Evolutionary conservation across 768 basidiomycete genomes (phyloP).

Genomic region (Amanita pallidorosea): DNA sequence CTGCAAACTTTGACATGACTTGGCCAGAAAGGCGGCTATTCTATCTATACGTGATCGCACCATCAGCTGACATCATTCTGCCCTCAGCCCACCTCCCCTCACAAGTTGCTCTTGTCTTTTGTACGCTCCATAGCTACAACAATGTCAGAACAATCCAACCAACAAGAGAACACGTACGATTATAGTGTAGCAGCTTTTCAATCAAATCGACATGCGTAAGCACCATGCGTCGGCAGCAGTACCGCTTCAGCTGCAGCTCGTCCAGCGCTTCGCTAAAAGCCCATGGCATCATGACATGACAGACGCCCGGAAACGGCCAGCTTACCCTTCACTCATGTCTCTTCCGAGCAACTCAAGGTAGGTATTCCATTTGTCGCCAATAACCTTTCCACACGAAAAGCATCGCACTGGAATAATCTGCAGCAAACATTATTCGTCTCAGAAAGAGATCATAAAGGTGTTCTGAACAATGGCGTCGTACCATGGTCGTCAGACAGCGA

Average conservation of each 20-base stretch:
- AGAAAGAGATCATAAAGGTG: not conserved
- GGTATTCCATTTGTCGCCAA: slow-evolving; percentile 90
- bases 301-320: not conserved
- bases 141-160: not conserved
- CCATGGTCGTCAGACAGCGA: slow-evolving; percentile 1
- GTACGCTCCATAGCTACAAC: slow-evolving; percentile 36
- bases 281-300: not conserved
- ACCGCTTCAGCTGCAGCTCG: slow-evolving; percentile 80
- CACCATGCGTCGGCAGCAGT: slow-evolving; percentile 96
- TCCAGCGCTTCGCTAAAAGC: slow-evolving; percentile 16
- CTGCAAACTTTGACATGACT: slow-evolving; percentile 17
- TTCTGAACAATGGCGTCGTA: not conserved
- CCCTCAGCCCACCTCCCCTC: not conserved
- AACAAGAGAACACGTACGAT: slow-evolving; percentile 51
- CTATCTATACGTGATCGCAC: not conserved
- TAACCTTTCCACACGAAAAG: slow-evolving; percentile 95
- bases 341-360: slow-evolving; percentile 70
- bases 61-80: slow-evolving; percentile 5
- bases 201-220: slow-evolving; percentile 96
- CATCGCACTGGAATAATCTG: slow-evolving; percentile 96
- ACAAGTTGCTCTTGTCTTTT: slow-evolving; percentile 27
- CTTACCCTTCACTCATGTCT: not conserved
- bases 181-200: slow-evolving; percentile 93
- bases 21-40: not conserved
- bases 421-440: not conserved